Evolutionary conservation across 75 land plant genomes (phyloP), one percentile per base, ranked within the genome.

Genomic region (Azolla pinnata): DNA sequence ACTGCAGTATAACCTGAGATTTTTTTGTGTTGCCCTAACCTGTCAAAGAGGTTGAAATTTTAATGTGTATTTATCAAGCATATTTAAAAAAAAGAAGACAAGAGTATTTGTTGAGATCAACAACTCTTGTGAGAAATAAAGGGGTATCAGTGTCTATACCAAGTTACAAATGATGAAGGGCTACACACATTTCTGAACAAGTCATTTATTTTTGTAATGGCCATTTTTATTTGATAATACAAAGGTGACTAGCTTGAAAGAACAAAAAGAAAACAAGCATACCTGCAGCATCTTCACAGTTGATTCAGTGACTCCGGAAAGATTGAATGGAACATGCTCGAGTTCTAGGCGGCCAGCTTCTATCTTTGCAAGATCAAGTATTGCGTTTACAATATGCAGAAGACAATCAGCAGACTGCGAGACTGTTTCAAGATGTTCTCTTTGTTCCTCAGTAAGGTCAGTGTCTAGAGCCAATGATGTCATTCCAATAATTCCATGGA

Each of bases 401-500:
- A 74, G 62, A 26, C 74, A 74, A 63, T 74, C 76, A 27, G 76
- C 76, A 28, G 76, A 74, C 61, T 74, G 74, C 23, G 76, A 45
- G 38, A 74, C 76, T 26, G 75, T 74, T 48, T 62, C 54, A n/a
- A 74, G 58, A 44, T 74, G 76, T 54, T 74, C 76, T 0, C 60
- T 77, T 62, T 74, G 76, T 46, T 74, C 76, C 28, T 70, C 76
- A 17, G 76, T 74, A n/a, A 74, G 74, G 54, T 69, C 44, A n/a
- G 76, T 74, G 34, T 74, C 76, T 54, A 74, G 29, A 18, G 76
- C 76, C 59, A 74, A 55, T 5, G 76, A 74, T 21, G 76, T 71
- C 76, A 74, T 74, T 33, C 76, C 76, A 56, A 74, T 69, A 32
- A 74, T 74, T 17, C 74, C 76, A 70, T 74, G 76, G 33, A 74